phyloP scores from a whole-genome alignment of 2,329 filamentous ascomycete genomes.

The Akanthomyces muscarius region DNA sequence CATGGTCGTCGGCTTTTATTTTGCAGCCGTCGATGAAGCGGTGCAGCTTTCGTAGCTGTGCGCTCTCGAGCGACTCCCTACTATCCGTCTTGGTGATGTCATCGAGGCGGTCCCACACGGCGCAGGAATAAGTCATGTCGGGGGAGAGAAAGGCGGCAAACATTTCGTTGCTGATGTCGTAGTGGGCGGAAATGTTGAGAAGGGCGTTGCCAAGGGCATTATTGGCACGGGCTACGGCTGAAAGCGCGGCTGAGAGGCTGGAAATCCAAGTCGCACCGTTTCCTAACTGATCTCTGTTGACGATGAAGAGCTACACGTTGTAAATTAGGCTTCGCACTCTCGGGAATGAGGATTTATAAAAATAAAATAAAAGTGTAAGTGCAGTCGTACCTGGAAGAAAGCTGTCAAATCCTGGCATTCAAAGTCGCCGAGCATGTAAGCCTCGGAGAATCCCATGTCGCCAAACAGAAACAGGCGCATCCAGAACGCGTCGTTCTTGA shows the following conservation, averaged over 20 bases:
- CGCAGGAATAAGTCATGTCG: conserved; percentile 76
- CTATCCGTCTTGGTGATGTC: conserved; percentile 32
- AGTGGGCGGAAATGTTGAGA: conserved; percentile 67
- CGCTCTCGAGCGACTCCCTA: conserved; percentile 58
- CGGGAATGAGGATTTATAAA: not conserved
- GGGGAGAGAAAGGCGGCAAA: conserved; percentile 68
- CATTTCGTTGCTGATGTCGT: conserved; percentile 74
- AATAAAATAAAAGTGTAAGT: not conserved
- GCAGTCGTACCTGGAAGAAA: conserved; percentile 58
- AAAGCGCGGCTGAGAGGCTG: conserved; percentile 52
- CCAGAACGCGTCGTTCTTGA: conserved; percentile 67
- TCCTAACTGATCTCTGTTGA: conserved; percentile 59
- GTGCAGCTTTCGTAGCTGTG: conserved; percentile 63
- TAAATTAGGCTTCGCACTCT: not conserved
- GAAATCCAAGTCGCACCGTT: conserved; percentile 63
- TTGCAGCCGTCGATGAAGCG: conserved; percentile 62
- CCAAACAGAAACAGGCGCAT: conserved; percentile 64
- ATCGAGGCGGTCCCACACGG: conserved; percentile 50
- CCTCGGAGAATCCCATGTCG: conserved; percentile 72
- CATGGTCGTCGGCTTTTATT: conserved; percentile 62
- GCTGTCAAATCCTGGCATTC: conserved; percentile 61
- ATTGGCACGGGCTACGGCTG: conserved; percentile 52
- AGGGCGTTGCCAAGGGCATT: conserved; percentile 57
- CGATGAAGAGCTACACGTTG: conserved; percentile 58
- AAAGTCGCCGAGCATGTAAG: conserved; percentile 70